These are phyloP conservation scores for Cydonia oblonga DNA, from an alignment of 331 rosid genomes.

Conservation along the genomic window DNA sequence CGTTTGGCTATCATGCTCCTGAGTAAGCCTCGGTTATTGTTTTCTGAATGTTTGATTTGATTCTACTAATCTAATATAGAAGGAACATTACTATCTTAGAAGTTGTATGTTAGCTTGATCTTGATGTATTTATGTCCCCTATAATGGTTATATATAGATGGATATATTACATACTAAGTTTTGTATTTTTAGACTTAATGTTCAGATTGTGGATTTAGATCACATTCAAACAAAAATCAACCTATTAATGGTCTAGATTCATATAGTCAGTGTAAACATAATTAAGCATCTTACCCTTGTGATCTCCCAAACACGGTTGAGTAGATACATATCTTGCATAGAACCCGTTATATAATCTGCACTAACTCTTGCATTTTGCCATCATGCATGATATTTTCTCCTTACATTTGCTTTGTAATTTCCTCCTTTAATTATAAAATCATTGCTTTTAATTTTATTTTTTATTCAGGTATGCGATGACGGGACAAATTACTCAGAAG, in stretches of 20 bases:
- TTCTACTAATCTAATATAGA: no score
- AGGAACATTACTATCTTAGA: no score
- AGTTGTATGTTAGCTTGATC: no score
- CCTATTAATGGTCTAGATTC: no score
- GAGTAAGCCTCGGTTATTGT: slow-evolving; percentile 44
- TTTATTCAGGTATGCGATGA: slow-evolving; percentile 79
- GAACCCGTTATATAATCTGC: not conserved
- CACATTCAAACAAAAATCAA: no score
- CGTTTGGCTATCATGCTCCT: slow-evolving; percentile 90
- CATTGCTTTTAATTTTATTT: not conserved
- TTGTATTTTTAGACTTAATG: not conserved
- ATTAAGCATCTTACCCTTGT: no score
- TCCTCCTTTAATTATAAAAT: not conserved
- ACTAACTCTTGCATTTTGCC: not conserved
- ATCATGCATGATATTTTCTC: not conserved
- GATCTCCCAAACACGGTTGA: no score
- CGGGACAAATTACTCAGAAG: slow-evolving; percentile 92
- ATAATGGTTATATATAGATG: no score
- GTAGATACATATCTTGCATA: no score
- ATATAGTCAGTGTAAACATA: no score
- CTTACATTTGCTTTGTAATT: not conserved
- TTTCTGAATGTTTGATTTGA: not conserved
- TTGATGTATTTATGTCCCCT: no score
- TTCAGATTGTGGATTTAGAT: not conserved
- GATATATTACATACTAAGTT: no score